Base-by-base conservation (phyloP, 2,329 filamentous ascomycete genomes). In the Exophiala sp. region DNA sequence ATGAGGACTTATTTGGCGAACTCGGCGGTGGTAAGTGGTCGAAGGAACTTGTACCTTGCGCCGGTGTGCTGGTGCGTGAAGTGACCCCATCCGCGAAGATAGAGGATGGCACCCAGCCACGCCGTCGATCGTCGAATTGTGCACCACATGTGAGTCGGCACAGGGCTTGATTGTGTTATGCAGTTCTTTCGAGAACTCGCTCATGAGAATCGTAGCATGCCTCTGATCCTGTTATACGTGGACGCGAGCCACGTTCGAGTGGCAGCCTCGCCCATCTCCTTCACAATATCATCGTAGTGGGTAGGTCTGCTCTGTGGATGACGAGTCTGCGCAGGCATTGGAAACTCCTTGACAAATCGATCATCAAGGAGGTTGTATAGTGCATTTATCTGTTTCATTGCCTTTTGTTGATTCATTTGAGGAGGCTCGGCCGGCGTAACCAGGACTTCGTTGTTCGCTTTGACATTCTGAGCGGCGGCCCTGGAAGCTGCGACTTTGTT, bases 341-440 rank as follows among this genome's bases (percentile, higher is more conserved):
- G 78, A 57, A 77, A 81, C 63, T 74, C 64, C 35, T 76, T 78
- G 43, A 68, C 71, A 62, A 83, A 84, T 45, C 79, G 70, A 64
- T 85, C 76, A 60, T 84, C 80, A 2, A 86, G 70, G n/a, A 86
- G 69, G 2, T 79, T 76, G 58, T 80, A 82, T 1, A 85, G 74
- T 3, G 80, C 81, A 61, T 84, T 84, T 50, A 83, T 68, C 61
- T 81, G 74, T 32, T 67, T 66, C 32, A 72, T 63, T 57, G 80
- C 77, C 21, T 62, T 61, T 35, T 59, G 49, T 43, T 65, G 63
- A 18, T 65, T 71, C 61, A 52, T 59, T 40, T 43, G 58, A 49
- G 45, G 60, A 12, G 61, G 56, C 42, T 51, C 60, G 52, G 41
- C 60, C 12, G 61, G 52, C 41, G 54, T 55, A 29, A 51, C 62